Base-by-base conservation (phyloP, 805 yeast species). In the Saccharomyces kudriavzevii region DNA sequence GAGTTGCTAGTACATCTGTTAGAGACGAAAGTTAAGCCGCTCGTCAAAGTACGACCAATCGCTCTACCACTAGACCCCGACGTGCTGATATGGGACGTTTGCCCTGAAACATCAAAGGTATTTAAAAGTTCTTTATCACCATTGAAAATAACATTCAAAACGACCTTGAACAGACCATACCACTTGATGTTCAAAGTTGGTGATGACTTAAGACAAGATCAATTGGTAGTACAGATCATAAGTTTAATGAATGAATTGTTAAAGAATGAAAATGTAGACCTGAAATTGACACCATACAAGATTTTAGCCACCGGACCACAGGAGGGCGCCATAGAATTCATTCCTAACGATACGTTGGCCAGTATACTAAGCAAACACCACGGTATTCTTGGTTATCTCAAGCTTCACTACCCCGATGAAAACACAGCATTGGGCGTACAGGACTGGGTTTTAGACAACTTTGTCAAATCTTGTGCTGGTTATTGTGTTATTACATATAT, bases 401-500 rank as follows among this genome's bases (percentile, higher is more conserved):
- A 79, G 58, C 73, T 76, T 28, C 85, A 89, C 59, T 84, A 84
- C 55, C 86, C 85, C 0, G 85, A 82, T 60, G 54, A 60, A 5
- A 57, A 56, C 17, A 69, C 66, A 17, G 74, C 67, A 20, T 55
- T 65, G 13, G 74, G 73, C 1, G 73, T 71, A 2, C 64, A 66
- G 29, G 66, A 63, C 4, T 80, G 79, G 59, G 88, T 84, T 0
- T 89, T 94, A 96, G 98, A 94, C 62, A 92, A 87, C 59, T 94
- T 88, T 70, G 92, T 94, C 5, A 82, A 91, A 59, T 89, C 97
- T 2, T 89, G 97, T 67, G 97, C 99, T 25, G 99, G 99, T 0
- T 94, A 94, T 66, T 94, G 97, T 74, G 98, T 94, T 1, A 87
- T 94, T 25, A 94, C 99, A 0, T 94, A 94, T 62, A 73, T 94